Conservation (phyloP, 768 basidiomycete species). For the Lentinula lateritia region DNA sequence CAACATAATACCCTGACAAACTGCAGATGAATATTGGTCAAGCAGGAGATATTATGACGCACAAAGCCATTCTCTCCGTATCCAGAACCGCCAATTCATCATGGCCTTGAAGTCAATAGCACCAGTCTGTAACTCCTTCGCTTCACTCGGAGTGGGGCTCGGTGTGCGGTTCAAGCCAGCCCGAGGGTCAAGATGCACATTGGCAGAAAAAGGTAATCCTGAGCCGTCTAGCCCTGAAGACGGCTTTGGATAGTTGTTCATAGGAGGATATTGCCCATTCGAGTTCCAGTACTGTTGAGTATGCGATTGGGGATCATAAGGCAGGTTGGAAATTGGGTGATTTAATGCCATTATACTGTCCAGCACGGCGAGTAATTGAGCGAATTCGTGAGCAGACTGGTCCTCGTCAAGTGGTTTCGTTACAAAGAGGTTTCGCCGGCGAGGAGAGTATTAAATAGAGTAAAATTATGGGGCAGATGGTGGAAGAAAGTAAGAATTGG, state of each 20-base stretch:
- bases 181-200: constrained; percentile 3
- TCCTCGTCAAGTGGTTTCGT: background rate
- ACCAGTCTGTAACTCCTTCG: constrained; percentile 33
- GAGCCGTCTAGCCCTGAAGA: background rate
- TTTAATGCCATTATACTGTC: constrained; percentile 3
- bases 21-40: background rate
- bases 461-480: background rate
- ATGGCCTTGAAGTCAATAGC: constrained; percentile 42
- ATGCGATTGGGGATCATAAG: constrained; percentile 1
- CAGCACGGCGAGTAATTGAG: background rate
- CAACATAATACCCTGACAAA: constrained; percentile 44
- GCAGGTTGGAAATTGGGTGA: background rate
- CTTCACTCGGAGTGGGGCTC: constrained; percentile 62
- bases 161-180: constrained; percentile 38
- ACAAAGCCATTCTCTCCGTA: constrained; percentile 55
- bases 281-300: constrained; percentile 5
- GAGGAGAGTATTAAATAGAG: background rate
- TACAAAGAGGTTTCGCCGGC: constrained; percentile 6
- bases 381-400: background rate
- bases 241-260: background rate
- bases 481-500: background rate
- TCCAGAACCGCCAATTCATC: constrained; percentile 43
- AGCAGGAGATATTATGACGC: constrained; percentile 18
- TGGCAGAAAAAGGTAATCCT: background rate
- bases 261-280: constrained; percentile 2